Percentiles rank a stretch among this genome's conserved stretches.
Conservation (phyloP, 2,329 filamentous ascomycete genomes). For the Exophiala alcalophila region DNA sequence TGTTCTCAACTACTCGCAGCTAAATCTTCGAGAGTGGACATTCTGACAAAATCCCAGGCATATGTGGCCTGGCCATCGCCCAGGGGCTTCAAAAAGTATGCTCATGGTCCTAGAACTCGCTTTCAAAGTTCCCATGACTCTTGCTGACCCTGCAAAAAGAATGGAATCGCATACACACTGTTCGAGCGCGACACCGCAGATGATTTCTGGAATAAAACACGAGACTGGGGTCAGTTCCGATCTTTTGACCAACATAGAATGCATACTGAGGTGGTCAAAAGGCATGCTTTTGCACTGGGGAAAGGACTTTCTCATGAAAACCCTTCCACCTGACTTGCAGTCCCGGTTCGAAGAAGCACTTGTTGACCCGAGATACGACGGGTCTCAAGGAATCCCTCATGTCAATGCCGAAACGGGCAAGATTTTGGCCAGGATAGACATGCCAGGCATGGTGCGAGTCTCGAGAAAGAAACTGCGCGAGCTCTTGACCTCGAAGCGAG, state of each 20-base stretch:
- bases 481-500: slow-evolving; percentile 34
- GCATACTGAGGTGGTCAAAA: background rate
- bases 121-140: no score
- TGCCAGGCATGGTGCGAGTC: slow-evolving; percentile 38
- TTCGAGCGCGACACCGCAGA: slow-evolving; percentile 15
- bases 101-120: no score
- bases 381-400: slow-evolving; percentile 32
- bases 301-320: slow-evolving; percentile 35
- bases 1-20: no score
- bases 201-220: slow-evolving; percentile 9
- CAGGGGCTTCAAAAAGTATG: slow-evolving; percentile 4
- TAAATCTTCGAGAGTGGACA: no score
- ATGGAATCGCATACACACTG: slow-evolving; percentile 9
- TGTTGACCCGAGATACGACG: slow-evolving; percentile 37
- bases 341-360: slow-evolving; percentile 32
- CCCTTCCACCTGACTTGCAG: slow-evolving; percentile 36
- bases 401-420: slow-evolving; percentile 39
- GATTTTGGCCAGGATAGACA: slow-evolving; percentile 36
- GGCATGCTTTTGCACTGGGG: slow-evolving; percentile 42
- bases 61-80: slow-evolving; percentile 4
- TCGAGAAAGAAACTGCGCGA: slow-evolving; percentile 36
- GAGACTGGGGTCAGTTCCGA: slow-evolving; percentile 14
- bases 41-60: no score
- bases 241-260: background rate
- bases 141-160: no score